phyloP scores from a whole-genome alignment of 1,284 basidiomycete genomes.

The Leccinum pachyderme region DNA sequence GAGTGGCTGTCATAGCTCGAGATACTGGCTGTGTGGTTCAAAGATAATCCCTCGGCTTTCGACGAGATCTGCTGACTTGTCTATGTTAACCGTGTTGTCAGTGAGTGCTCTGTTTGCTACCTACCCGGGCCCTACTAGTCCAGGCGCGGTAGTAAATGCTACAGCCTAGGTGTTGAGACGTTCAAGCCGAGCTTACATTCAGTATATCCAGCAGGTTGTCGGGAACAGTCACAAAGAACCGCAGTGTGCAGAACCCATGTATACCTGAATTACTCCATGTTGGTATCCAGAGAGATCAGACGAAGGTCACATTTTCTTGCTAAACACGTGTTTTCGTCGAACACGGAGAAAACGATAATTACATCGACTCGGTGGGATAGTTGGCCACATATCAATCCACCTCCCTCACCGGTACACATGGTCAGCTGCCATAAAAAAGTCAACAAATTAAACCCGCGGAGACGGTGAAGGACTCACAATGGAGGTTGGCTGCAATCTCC shows the following conservation, averaged over 20 bases:
- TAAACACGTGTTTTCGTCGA: conserved; percentile 2
- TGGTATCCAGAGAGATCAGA: conserved; percentile 1
- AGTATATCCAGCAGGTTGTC: background rate
- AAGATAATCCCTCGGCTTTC: background rate
- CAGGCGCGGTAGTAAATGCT: background rate
- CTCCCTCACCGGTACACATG: conserved; percentile 59
- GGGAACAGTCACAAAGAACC: background rate
- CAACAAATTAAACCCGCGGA: conserved; percentile 3
- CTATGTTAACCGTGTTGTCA: background rate
- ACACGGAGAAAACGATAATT: conserved; percentile 18
- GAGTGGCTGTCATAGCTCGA: conserved; percentile 6
- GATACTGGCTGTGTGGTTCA: conserved; percentile 5
- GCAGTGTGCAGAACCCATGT: background rate
- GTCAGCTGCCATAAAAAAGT: conserved; percentile 44
- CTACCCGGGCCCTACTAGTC: background rate
- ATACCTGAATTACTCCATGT: background rate
- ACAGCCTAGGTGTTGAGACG: background rate
- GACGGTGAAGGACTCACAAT: conserved; percentile 50
- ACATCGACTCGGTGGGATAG: conserved; percentile 21
- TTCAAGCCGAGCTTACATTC: background rate
- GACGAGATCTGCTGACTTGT: background rate
- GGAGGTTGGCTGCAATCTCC: conserved; percentile 93
- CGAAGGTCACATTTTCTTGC: background rate
- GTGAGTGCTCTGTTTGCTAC: conserved; percentile 3
- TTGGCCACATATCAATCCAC: conserved; percentile 10